phyloP scores from a whole-genome alignment of 139 green algal genomes.

The Volvox africanus region DNA sequence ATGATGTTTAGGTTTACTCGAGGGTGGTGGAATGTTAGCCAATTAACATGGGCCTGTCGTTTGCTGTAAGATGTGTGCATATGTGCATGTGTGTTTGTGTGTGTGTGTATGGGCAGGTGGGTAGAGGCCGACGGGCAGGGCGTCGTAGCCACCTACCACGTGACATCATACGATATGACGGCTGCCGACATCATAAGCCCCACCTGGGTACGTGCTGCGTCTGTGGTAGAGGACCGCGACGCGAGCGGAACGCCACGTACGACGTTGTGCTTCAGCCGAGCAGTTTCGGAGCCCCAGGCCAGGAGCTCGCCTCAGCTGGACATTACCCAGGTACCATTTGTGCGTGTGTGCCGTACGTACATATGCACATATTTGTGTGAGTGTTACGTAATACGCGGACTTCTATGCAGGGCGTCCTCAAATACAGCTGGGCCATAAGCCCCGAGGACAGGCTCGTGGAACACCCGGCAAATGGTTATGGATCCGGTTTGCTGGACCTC shows the following conservation, averaged over 20 bases:
- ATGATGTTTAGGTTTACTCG: too few species aligned
- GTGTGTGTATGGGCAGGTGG: conserved; percentile 5
- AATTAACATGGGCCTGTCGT: too few species aligned
- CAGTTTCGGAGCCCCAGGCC: not conserved
- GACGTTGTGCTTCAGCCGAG: conserved; percentile 37
- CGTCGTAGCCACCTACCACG: conserved; percentile 1
- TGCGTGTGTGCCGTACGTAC: not conserved
- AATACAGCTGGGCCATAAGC: conserved; percentile 42
- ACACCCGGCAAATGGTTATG: conserved; percentile 13
- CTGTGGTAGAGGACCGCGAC: conserved; percentile 4
- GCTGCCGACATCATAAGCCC: not conserved
- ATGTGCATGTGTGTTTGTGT: too few species aligned
- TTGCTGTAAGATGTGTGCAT: too few species aligned
- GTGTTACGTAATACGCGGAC: too few species aligned
- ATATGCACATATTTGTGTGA: too few species aligned
- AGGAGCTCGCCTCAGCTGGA: conserved; percentile 1
- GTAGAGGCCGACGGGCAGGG: not conserved
- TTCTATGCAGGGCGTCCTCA: not conserved
- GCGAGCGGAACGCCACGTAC: not conserved
- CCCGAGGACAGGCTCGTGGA: conserved; percentile 13
- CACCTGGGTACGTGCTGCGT: not conserved
- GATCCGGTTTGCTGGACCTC: conserved; percentile 1
- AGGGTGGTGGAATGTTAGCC: too few species aligned
- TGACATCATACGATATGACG: conserved; percentile 26
- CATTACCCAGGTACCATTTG: not conserved